These are phyloP conservation scores for Eucalyptus polyanthemos DNA, from an alignment of 345 rosid genomes.

Conservation along the genomic window DNA sequence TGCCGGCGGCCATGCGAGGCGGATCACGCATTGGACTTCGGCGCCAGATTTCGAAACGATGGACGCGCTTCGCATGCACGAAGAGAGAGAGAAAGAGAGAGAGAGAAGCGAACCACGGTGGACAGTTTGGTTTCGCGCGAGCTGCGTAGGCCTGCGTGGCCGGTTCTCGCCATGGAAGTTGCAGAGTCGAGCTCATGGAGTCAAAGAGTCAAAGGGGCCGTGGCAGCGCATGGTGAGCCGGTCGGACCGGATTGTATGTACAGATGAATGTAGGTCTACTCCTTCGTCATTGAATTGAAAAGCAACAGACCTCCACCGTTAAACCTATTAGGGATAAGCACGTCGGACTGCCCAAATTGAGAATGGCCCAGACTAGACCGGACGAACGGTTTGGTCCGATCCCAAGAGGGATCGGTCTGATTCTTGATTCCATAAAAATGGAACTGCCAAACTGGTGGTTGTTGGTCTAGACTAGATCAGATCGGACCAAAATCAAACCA, in stretches of 20 bases:
- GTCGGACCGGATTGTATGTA: neutral
- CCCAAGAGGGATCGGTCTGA: fast-evolving
- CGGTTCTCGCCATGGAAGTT: neutral
- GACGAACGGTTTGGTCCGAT: fast-evolving
- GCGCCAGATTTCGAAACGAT: neutral
- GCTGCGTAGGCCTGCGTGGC: neutral
- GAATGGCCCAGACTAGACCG: fast-evolving
- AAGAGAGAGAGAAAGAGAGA: too few species aligned
- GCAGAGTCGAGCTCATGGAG: neutral
- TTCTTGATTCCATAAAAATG: too few species aligned
- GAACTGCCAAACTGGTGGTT: fast-evolving
- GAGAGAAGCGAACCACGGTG: neutral
- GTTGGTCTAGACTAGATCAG: fast-evolving
- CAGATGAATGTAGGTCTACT: neutral
- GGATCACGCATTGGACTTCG: neutral
- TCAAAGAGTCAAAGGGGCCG: neutral
- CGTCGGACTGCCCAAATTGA: fast-evolving
- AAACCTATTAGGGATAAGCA: too few species aligned
- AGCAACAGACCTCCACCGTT: neutral
- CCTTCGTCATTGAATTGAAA: neutral
- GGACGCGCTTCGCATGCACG: neutral
- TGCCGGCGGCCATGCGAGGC: neutral
- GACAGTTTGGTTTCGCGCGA: neutral
- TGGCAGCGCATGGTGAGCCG: neutral
- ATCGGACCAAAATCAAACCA: fast-evolving